These are phyloP conservation scores for Geotrichum candidum DNA, from an alignment of 1,139 yeast genomes.

Conservation along the genomic window DNA sequence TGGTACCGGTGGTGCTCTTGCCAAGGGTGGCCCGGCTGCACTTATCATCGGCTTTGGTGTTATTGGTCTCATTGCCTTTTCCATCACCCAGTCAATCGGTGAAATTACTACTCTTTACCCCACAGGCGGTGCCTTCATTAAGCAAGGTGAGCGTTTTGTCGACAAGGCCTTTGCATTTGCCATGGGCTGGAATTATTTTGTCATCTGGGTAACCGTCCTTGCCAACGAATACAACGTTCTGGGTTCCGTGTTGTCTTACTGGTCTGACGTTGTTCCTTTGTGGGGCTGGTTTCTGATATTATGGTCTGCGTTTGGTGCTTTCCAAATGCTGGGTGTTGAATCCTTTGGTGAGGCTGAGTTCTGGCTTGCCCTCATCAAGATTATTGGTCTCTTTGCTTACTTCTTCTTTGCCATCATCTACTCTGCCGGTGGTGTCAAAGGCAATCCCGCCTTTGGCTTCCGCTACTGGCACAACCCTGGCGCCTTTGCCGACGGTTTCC, in stretches of 20 bases:
- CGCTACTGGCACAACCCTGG: slow-evolving; percentile 92
- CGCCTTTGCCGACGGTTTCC: slow-evolving; percentile 58
- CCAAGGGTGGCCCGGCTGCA: slow-evolving; percentile 60
- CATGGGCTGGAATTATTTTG: slow-evolving; percentile 57
- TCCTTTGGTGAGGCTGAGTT: slow-evolving; percentile 68
- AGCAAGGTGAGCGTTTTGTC: slow-evolving; percentile 51
- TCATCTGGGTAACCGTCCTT: slow-evolving; percentile 57
- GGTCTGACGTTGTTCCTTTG: slow-evolving; percentile 57
- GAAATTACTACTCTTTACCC: slow-evolving; percentile 62
- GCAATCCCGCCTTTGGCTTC: slow-evolving; percentile 34
- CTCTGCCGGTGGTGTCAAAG: slow-evolving; percentile 55
- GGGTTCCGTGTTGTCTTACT: slow-evolving; percentile 48
- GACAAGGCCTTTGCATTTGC: slow-evolving; percentile 58
- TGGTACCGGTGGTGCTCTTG: slow-evolving; percentile 56
- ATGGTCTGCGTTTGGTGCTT: slow-evolving; percentile 49
- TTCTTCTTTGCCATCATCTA: slow-evolving; percentile 56
- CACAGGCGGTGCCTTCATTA: slow-evolving; percentile 56
- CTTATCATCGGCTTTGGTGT: slow-evolving; percentile 52
- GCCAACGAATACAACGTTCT: slow-evolving; percentile 56
- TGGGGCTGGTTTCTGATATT: slow-evolving; percentile 54
- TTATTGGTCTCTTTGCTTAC: slow-evolving; percentile 51
- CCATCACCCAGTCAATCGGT: slow-evolving; percentile 57
- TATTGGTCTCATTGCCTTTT: slow-evolving; percentile 54
- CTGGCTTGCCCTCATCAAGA: slow-evolving; percentile 55
- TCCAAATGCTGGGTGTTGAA: slow-evolving; percentile 52